These are phyloP conservation scores for Graphiopsis chlorocephala DNA, from an alignment of 2,329 filamentous ascomycete genomes.

Conservation along the genomic window DNA sequence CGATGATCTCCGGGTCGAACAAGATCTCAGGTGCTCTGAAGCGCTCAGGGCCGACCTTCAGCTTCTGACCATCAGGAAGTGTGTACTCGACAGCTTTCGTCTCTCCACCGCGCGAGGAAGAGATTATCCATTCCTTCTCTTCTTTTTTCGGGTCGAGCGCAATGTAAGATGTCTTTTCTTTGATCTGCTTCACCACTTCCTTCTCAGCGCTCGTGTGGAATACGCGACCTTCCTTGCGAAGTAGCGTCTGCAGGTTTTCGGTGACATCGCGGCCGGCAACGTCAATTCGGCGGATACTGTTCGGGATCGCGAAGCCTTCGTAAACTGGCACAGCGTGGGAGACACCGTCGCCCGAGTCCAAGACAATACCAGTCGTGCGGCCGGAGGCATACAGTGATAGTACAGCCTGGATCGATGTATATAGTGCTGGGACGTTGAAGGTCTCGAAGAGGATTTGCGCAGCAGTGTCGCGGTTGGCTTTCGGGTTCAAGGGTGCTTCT, in stretches of 20 bases:
- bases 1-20: conserved; percentile 95
- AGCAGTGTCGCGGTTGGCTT: conserved; percentile 91
- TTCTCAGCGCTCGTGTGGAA: conserved; percentile 99
- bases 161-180: conserved; percentile 91
- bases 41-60: conserved; percentile 91
- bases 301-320: conserved; percentile 95
- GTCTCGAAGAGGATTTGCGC: conserved; percentile 98
- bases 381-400: conserved; percentile 94
- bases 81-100: conserved; percentile 82
- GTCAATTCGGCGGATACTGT: conserved; percentile 91
- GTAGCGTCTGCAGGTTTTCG: conserved; percentile 84
- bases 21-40: conserved; percentile 96
- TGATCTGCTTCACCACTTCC: conserved; percentile 96
- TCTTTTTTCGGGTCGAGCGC: conserved; percentile 87
- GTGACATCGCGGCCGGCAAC: conserved; percentile 95
- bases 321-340: conserved; percentile 97
- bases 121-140: conserved; percentile 87
- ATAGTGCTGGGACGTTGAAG: conserved; percentile 94
- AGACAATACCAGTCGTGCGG: conserved; percentile 90
- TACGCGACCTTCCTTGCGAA: conserved; percentile 88
- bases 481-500: conserved; percentile 91
- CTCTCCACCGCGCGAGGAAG: conserved; percentile 63
- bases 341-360: conserved; percentile 93
- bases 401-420: conserved; percentile 95
- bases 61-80: conserved; percentile 86